Base-by-base conservation (phyloP, 176 grass and related monocot species). In the Bromus sterilis region DNA sequence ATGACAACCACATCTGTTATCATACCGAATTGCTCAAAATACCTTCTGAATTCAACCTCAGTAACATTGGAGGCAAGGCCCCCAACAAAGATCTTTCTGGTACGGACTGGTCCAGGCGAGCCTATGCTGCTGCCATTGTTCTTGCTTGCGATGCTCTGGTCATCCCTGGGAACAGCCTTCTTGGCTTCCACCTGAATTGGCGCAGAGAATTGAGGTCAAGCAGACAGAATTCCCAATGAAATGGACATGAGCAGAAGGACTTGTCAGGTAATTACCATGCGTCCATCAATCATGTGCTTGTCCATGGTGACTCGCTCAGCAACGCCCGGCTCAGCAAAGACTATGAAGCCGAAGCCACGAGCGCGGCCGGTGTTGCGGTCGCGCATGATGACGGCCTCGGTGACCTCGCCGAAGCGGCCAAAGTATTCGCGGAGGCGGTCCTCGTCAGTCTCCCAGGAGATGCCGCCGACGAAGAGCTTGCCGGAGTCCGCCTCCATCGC, bases 371-470 rank as follows among this genome's bases (percentile, higher is more conserved):
- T 98, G 88, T 80, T 89, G 44, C 92, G 83, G 81, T 98, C 95
- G 41, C 90, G 59, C 95, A 98, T 95, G 84, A 98, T 98, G 65
- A 98, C 86, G 4, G 90, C 92, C 71, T 98, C 95, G n/a, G 91
- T 89, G 61, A 98, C 95, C 81, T 98, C 92, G 2, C 95, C 95
- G 66, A 93, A 98, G 71, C 23, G 86, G 21, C 87, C 60, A 42
- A 98, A 98, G 85, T 98, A 95, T 21, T 91, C 90, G 23, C 88
- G 91, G 69, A 98, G 92, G 66, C 93, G 88, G 2, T 93, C 95
- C 87, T 98, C 95, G 44, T 95, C 94, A 11, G 95, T 98, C 77
- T 98, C 92, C 95, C 95, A 95, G 5, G 95, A 98, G 88, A 98
- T 98, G 36, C 95, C 95, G 42, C 95, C 92, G 59, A 98, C 86